Percentiles rank a stretch among this genome's conserved stretches.
phyloP scores from a whole-genome alignment of 441 rosid genomes.

The Gossypium gossypioides region DNA sequence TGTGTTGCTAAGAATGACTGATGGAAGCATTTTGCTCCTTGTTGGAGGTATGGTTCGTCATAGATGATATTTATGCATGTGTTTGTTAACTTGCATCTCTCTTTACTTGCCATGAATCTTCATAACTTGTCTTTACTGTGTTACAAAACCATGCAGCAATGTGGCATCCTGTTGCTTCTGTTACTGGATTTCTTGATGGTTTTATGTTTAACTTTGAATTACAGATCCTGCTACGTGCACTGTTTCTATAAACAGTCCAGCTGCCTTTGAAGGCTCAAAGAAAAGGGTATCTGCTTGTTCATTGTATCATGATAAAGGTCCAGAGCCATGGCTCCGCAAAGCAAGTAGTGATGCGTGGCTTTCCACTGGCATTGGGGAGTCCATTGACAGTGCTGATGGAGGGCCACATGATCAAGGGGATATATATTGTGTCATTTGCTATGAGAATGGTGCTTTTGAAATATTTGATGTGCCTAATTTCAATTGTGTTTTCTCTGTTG shows the following conservation, averaged over 20 bases:
- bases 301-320: conserved; percentile 87
- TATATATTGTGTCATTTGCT: conserved; percentile 78
- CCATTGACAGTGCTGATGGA: conserved; percentile 79
- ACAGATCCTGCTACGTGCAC: conserved; percentile 84
- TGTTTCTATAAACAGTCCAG: conserved; percentile 60
- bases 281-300: conserved; percentile 72
- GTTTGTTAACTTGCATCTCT: conserved; percentile 8
- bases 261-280: conserved; percentile 57
- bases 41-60: conserved; percentile 65
- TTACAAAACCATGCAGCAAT: not conserved
- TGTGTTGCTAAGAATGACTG: conserved; percentile 78
- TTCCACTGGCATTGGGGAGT: conserved; percentile 73
- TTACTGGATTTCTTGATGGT: conserved; percentile 4
- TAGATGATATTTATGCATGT: conserved; percentile 11
- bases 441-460: conserved; percentile 74
- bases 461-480: conserved; percentile 90
- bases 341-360: conserved; percentile 97
- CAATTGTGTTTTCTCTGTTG: conserved; percentile 68
- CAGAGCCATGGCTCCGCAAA: conserved; percentile 92
- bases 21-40: conserved; percentile 81
- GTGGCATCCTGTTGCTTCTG: not conserved
- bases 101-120: conserved; percentile 6
- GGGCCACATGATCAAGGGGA: conserved; percentile 84
- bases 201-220: conserved; percentile 25
- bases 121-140: not conserved